phyloP scores from a whole-genome alignment of 83 land plant species.

The Isoetes engelmannii region DNA sequence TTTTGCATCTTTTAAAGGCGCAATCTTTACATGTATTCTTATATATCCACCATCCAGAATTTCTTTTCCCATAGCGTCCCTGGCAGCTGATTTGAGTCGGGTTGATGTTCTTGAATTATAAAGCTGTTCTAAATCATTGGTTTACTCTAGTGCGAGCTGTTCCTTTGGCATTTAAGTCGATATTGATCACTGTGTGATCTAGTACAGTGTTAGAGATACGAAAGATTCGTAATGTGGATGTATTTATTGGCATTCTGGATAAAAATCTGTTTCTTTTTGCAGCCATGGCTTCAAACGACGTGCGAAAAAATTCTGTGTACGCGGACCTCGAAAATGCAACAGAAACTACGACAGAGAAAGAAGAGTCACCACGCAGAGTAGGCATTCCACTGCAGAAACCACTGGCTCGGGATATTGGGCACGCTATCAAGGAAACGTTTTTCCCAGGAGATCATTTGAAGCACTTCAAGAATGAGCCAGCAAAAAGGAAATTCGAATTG shows the following conservation, averaged over 20 bases:
- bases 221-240: no score
- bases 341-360: background rate
- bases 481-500: background rate
- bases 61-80: no score
- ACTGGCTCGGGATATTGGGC: background rate
- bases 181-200: no score
- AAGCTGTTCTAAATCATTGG: no score
- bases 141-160: no score
- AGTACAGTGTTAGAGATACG: no score
- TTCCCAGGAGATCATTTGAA: constrained; percentile 12
- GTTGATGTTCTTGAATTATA: no score
- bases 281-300: background rate
- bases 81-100: no score
- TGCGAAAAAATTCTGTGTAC: background rate
- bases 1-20: no score
- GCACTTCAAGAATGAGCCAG: constrained; percentile 16
- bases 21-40: no score
- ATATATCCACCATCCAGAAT: no score
- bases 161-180: no score
- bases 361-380: background rate
- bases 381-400: background rate
- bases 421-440: constrained; percentile 14
- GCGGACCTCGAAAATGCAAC: background rate
- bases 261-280: background rate
- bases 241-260: background rate